These are phyloP conservation scores for Neurospora tetraspora DNA, from an alignment of 495 filamentous ascomycete species.

Conservation along the genomic window DNA sequence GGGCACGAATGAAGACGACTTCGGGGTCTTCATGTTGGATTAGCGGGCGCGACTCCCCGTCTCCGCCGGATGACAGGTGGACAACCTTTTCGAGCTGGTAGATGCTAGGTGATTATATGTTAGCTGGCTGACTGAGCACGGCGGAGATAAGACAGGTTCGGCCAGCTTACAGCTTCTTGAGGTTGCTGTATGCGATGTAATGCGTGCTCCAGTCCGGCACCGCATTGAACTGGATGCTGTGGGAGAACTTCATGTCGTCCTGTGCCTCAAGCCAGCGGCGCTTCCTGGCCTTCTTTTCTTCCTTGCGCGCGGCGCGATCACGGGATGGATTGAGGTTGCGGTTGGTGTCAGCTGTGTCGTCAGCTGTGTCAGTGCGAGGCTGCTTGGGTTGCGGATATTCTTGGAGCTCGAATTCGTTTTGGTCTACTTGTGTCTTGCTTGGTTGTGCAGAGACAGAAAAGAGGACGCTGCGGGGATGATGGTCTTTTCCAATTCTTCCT, in stretches of 20 bases:
- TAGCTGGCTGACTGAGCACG: neutral
- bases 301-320: too few relatives aligned
- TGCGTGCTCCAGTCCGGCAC: conserved; percentile 97
- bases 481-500: neutral
- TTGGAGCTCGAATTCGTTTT: conserved; percentile 30
- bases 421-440: too few relatives aligned
- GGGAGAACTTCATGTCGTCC: conserved; percentile 98
- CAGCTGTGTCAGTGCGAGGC: neutral
- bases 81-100: conserved; percentile 82
- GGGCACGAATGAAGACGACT: conserved; percentile 60
- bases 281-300: conserved; percentile 37
- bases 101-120: conserved; percentile 47
- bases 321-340: neutral
- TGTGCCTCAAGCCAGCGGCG: conserved; percentile 47
- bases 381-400: conserved; percentile 11
- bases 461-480: neutral
- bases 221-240: conserved; percentile 98
- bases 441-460: neutral
- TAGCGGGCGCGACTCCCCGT: conserved; percentile 78
- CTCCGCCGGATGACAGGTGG: conserved; percentile 43
- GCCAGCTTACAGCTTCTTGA: conserved; percentile 83
- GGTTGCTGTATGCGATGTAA: conserved; percentile 95
- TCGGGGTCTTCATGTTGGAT: conserved; percentile 66
- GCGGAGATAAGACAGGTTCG: neutral
- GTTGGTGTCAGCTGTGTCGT: neutral